Evolutionary conservation across 2,329 filamentous ascomycete species (phyloP), one percentile per base, ranked within the genome.

Genomic region (Claviceps capensis): DNA sequence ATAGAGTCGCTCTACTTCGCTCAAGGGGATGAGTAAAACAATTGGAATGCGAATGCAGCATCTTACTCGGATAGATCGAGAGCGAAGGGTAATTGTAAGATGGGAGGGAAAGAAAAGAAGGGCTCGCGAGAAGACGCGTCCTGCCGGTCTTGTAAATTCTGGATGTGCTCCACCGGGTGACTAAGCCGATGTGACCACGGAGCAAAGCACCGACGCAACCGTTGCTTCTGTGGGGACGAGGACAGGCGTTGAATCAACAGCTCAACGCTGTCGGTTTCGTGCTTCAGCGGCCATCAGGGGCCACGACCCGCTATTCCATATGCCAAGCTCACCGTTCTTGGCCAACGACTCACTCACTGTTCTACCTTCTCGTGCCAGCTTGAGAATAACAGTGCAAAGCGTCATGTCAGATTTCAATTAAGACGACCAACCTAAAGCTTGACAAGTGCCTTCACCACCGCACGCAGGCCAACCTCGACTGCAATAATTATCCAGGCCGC

Each of bases 1-100:
- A 51, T 45, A 68, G 16, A 8, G 17, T 13, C 69, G 53, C 58
- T 81, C 76, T 81, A 69, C 77, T 78, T 80, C 75, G 66, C 67
- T 63, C 65, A 55, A 63, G 62, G 62, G 62, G 62, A 60, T 69
- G 73, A 74, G 56, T 69, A 67, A 30, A 40, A 71, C 67, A 71
- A 72, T 60, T 51, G 59, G 59, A 49, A 52, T 49, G 48, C 47
- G 56, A 50, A 52, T 49, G 48, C 47, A 57, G 59, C 58, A 58
- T 63, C 66, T 63, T 61, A 57, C 63, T 51, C 47, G n/a, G 62
- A 56, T 57, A 64, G 58, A 61, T 58, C 61, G 64, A 66, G 61
- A 59, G 67, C 66, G 65, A 67, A 68, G 65, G 57, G 61, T 43
- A 55, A 66, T 74, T 76, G 72, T 78, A 72, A 73, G 68, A 68